Conservation (phyloP, 768 basidiomycete species). For the Leccinum fibrillosum region DNA sequence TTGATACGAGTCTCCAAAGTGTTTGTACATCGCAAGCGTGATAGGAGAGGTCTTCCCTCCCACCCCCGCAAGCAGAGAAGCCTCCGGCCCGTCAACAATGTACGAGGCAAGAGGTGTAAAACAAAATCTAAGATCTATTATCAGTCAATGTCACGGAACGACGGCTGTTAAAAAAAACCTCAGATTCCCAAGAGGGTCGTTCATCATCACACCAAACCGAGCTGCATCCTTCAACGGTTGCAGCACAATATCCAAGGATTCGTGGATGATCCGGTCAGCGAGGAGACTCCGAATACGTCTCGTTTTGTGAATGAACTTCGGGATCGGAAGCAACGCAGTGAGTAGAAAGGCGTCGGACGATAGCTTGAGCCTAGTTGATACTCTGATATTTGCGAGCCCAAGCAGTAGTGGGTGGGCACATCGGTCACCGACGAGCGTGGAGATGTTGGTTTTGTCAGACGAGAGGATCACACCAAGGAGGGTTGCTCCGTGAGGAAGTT, state of each 20-base stretch:
- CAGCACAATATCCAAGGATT: neutral
- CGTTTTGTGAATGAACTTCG: neutral
- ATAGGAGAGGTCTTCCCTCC: neutral
- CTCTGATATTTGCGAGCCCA: neutral
- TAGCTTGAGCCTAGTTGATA: neutral
- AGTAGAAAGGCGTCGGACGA: neutral
- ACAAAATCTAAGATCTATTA: neutral
- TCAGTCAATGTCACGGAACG: too few relatives aligned
- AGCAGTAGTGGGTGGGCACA: neutral
- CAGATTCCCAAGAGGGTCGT: neutral
- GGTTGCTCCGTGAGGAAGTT: neutral
- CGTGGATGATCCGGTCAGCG: neutral
- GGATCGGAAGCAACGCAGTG: neutral
- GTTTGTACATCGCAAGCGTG: neutral
- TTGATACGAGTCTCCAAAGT: neutral
- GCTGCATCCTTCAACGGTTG: neutral
- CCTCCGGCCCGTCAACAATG: neutral
- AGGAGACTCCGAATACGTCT: neutral
- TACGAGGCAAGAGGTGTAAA: neutral
- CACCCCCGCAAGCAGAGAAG: neutral
- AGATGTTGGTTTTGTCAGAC: neutral
- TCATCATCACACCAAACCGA: neutral
- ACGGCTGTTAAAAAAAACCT: too few relatives aligned
- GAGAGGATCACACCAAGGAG: neutral
- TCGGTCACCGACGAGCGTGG: neutral